Conservation (phyloP, 805 yeast species). For the Lipomyces oligophaga region DNA sequence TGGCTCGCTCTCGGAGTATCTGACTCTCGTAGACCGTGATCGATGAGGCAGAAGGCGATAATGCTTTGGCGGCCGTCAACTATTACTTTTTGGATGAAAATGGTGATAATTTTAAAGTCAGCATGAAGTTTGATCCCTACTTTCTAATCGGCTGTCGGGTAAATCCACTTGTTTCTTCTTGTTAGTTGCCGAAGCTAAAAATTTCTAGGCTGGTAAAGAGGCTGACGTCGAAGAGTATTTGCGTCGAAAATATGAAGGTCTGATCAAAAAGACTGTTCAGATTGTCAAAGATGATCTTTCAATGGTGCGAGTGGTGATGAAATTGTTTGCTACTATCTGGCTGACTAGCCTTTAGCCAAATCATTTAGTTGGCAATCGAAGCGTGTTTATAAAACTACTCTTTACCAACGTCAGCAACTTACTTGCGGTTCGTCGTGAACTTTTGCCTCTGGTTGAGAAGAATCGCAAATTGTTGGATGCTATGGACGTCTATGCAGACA, state of each 20-base stretch:
- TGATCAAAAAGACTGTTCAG: slow-evolving; percentile 54
- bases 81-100: slow-evolving; percentile 92
- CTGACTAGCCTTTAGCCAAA: slow-evolving; percentile 47
- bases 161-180: slow-evolving; percentile 33
- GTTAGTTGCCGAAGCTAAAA: neutral
- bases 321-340: neutral
- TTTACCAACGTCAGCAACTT: slow-evolving; percentile 76
- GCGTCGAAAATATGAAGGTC: slow-evolving; percentile 60
- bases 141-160: slow-evolving; percentile 66
- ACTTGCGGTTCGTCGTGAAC: slow-evolving; percentile 62
- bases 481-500: slow-evolving; percentile 62
- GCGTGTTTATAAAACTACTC: slow-evolving; percentile 59
- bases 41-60: slow-evolving; percentile 52
- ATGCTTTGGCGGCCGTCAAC: slow-evolving; percentile 88
- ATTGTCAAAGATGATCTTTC: slow-evolving; percentile 73
- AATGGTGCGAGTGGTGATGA: slow-evolving; percentile 34
- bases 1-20: neutral
- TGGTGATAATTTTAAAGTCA: slow-evolving; percentile 91
- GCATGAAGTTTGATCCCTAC: slow-evolving; percentile 81
- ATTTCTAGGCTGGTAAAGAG: slow-evolving; percentile 42
- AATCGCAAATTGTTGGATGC: slow-evolving; percentile 61
- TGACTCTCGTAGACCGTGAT: slow-evolving; percentile 36
- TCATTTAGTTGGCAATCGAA: slow-evolving; percentile 74
- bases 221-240: slow-evolving; percentile 82
- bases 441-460: slow-evolving; percentile 65